Base-by-base conservation (phyloP, 345 rosid genomes). In the Dovyalis caffra region DNA sequence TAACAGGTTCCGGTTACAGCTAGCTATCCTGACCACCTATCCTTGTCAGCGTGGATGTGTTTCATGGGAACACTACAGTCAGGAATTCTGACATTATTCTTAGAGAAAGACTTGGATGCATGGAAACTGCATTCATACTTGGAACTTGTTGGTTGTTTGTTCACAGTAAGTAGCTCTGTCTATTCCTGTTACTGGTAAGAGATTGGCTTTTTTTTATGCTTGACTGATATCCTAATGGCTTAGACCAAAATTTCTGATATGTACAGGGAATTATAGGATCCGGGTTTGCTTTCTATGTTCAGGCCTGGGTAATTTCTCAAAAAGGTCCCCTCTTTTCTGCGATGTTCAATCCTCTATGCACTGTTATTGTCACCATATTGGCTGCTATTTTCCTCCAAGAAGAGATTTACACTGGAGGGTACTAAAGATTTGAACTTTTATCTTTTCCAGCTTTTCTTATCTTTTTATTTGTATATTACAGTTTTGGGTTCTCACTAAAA, bases 31-130 rank as follows among this genome's bases (percentile, higher is more conserved):
- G 88, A 91, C 75, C 87, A 80, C 80, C 72, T 90, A 74, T 86
- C 91, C 69, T 64, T 85, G 58, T 83, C 93, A 35, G 90, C 93
- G n/a, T 91, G 97, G 95, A 85, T 89, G 91, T 90, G 97, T 79
- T 79, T 89, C 81, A 60, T 86, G 28, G 91, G 83, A 29, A 81
- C 93, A 3, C 20, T 90, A 47, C 97, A 91, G 70, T 86, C 91
- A 8, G 89, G 84, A 61, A 75, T 74, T 2, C 23, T 90, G 33
- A 72, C 91, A 40, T 47, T 87, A 28, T 78, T 88, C 73, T 32
- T 86, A 6, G 93, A 91, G 68, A 81, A 78, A 34, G 85, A 91
- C 43, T 79, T 66, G 5, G 74, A 76, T 26, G 82, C 78, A 4
- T 93, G 94, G 94, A 80, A 76, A 58, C 77, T 90, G 61, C 80